Evolutionary conservation across 2,329 filamentous ascomycete species (phyloP), one percentile per base, ranked within the genome.

Genomic region (Colletotrichum sansevieriae): DNA sequence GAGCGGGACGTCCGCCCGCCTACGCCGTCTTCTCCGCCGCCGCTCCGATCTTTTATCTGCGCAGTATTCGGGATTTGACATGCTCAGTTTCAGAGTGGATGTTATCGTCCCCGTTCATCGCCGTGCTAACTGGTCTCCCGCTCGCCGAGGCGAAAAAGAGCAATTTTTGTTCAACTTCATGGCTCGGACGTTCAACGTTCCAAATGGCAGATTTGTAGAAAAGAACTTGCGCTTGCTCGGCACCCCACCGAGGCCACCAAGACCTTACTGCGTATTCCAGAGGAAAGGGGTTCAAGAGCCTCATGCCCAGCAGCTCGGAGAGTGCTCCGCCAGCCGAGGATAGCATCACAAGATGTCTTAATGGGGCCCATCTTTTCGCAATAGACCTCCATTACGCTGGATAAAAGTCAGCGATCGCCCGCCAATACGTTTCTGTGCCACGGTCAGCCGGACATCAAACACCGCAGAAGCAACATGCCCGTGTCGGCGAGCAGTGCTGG

Each of bases 11-110:
- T 29, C 29, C 29, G 29, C 29, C 29, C 29, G 29, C 29, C 29
- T 9, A 29, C 8, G 29, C 29, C 29, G 7, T 29, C 29, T 29
- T 29, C 7, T 29, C 29, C 6, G 29, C 29, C 29, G 29, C 47
- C 29, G 56, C 22, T 54, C 39, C 39, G 61, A 29, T 56, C 13
- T 35, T 33, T 35, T 8, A 11, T 3, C 41, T 51, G 18, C 35
- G 13, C 49, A 44, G 6, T 18, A 7, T n/a, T 33, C 60, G 65
- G 65, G 60, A 54, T 68, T 65, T 68, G 65, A 68, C 58, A 43
- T 55, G 18, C 44, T n/a, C 18, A 22, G 64, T 66, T 33, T 52
- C 49, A n/a, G 22, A 15, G 49, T 52, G 18, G 33, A 52, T 29
- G 9, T 2, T 8, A 9, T 29, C 47, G 29, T 54, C 39, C 33